Conservation (phyloP, 495 filamentous ascomycete species). For the Talaromyces thailandensis region DNA sequence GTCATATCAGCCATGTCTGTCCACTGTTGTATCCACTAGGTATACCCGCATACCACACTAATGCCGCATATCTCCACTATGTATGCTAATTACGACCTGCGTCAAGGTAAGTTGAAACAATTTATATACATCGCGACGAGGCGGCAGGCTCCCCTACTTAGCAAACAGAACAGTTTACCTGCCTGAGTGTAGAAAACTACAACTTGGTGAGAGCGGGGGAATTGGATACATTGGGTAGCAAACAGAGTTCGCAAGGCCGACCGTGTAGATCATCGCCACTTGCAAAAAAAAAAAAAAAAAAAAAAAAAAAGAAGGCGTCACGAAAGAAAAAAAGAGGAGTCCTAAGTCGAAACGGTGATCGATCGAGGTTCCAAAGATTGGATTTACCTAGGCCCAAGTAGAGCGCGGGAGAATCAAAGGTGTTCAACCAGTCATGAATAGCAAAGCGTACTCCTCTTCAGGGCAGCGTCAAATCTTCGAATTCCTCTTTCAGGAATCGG, state of each 20-base stretch:
- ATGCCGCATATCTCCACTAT: not conserved
- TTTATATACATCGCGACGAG: too few relatives aligned
- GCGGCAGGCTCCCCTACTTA: too few relatives aligned
- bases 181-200: too few relatives aligned
- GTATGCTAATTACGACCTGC: not conserved
- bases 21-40: not conserved
- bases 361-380: not conserved
- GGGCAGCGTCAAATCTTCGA: not conserved
- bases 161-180: not conserved
- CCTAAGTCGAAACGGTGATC: not conserved
- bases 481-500: not conserved
- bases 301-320: not conserved
- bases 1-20: not conserved
- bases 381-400: not conserved
- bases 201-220: too few relatives aligned
- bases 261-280: not conserved
- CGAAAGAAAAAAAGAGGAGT: not conserved
- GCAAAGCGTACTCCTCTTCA: not conserved
- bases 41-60: not conserved
- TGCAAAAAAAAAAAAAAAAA: not conserved
- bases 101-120: too few relatives aligned
- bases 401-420: not conserved
- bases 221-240: too few relatives aligned
- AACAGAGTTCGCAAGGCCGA: not conserved
- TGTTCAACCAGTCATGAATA: not conserved